Conservation (phyloP, 2,329 filamentous ascomycete genomes). For the Fusarium musae region DNA sequence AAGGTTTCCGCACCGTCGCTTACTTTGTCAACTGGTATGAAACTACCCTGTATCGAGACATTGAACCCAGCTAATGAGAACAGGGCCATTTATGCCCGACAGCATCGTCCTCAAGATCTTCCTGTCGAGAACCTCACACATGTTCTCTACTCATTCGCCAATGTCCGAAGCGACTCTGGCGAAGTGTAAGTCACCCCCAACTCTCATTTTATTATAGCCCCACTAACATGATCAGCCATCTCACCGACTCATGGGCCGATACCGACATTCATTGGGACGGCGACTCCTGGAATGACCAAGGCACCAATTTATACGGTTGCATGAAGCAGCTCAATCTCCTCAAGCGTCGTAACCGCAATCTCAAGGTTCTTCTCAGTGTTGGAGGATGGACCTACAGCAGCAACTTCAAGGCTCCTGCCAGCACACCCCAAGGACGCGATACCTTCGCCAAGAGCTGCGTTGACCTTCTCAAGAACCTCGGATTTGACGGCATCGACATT, state of each 20-base stretch:
- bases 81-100: slow-evolving; percentile 85
- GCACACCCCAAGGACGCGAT: slow-evolving; percentile 74
- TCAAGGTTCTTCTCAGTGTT: slow-evolving; percentile 87
- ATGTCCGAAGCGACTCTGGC: slow-evolving; percentile 80
- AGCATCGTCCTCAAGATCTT: slow-evolving; percentile 86
- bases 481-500: slow-evolving; percentile 78
- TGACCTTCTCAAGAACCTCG: slow-evolving; percentile 79
- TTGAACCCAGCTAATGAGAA: background rate
- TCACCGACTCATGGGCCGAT: slow-evolving; percentile 73
- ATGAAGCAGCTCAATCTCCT: slow-evolving; percentile 88
- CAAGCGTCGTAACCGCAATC: slow-evolving; percentile 81
- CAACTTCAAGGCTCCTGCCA: slow-evolving; percentile 82
- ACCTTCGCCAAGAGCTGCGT: slow-evolving; percentile 81
- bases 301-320: slow-evolving; percentile 87
- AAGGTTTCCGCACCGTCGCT: slow-evolving; percentile 72
- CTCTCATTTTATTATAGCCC: background rate
- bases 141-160: slow-evolving; percentile 90
- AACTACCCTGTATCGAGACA: background rate
- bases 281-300: slow-evolving; percentile 76
- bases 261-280: slow-evolving; percentile 78
- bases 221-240: slow-evolving; percentile 49
- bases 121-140: slow-evolving; percentile 86
- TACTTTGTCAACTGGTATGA: slow-evolving; percentile 77
- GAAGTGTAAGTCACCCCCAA: slow-evolving; percentile 69
- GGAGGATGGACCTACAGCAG: slow-evolving; percentile 92